These are phyloP conservation scores for Pseudotulostoma volvatum DNA, from an alignment of 495 filamentous ascomycete species.

Conservation along the genomic window DNA sequence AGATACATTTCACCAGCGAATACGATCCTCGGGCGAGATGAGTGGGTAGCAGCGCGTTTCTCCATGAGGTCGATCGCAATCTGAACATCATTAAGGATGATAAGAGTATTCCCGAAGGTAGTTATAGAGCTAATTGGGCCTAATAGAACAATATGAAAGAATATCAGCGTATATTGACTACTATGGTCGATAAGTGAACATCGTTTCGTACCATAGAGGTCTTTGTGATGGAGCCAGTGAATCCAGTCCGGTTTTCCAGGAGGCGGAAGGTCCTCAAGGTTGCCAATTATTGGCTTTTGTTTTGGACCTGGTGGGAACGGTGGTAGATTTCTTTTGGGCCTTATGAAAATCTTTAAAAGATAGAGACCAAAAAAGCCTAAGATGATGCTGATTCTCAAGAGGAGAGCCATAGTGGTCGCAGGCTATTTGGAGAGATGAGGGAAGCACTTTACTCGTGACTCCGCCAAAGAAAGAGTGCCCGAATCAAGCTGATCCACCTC, in stretches of 20 bases:
- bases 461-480: too few species aligned
- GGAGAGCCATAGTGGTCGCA: too few species aligned
- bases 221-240: slow-evolving; percentile 36
- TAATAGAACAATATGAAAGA: slow-evolving; percentile 2
- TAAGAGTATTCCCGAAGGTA: slow-evolving; percentile 27
- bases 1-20: slow-evolving; percentile 28
- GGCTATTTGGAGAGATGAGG: too few species aligned
- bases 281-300: slow-evolving; percentile 27
- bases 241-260: slow-evolving; percentile 20
- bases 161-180: not conserved
- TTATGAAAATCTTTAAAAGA: not conserved
- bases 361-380: not conserved
- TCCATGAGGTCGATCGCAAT: slow-evolving; percentile 29
- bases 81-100: slow-evolving; percentile 31
- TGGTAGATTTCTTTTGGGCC: not conserved
- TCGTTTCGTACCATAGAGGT: slow-evolving; percentile 20
- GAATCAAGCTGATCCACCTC: not conserved
- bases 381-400: too few species aligned
- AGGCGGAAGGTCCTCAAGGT: slow-evolving; percentile 26
- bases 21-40: slow-evolving; percentile 20
- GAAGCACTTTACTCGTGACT: too few species aligned
- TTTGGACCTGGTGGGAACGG: slow-evolving; percentile 32
- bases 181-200: not conserved
- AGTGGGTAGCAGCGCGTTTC: slow-evolving; percentile 20
- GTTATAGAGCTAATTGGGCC: slow-evolving; percentile 36